phyloP scores from a whole-genome alignment of 768 basidiomycete genomes.

The Leucogyrophana mollusca region DNA sequence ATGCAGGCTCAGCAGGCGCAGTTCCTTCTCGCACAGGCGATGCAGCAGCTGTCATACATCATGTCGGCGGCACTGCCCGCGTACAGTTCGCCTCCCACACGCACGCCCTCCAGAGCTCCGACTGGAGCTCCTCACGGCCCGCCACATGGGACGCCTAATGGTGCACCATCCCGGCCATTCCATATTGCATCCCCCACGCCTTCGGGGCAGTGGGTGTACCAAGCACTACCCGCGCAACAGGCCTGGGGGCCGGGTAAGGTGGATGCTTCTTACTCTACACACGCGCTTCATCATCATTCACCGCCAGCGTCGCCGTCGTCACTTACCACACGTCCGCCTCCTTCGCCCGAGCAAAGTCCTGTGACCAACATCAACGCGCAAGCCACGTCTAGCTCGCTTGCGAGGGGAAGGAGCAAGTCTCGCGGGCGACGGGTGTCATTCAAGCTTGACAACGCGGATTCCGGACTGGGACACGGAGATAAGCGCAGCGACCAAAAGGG shows the following conservation, averaged over 20 bases:
- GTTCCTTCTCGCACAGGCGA: conserved; percentile 36
- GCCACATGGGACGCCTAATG: conserved; percentile 7
- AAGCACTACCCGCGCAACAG: too few relatives aligned
- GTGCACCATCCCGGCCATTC: conserved; percentile 12
- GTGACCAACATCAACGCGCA: conserved; percentile 31
- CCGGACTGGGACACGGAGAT: conserved; percentile 4
- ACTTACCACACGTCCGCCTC: conserved; percentile 48
- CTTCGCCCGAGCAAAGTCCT: conserved; percentile 40
- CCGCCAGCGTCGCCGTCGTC: conserved; percentile 46
- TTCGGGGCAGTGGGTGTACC: too few relatives aligned
- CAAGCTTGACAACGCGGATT: conserved; percentile 33
- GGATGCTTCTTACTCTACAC: too few relatives aligned
- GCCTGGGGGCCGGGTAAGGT: too few relatives aligned
- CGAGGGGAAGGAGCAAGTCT: conserved; percentile 51
- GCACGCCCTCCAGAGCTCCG: conserved; percentile 1
- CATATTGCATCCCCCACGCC: conserved; percentile 17
- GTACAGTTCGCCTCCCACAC: conserved; percentile 9
- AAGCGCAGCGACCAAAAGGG: conserved; percentile 12
- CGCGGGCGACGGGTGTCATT: conserved; percentile 60
- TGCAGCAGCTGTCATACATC: conserved; percentile 40
- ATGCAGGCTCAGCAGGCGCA: conserved; percentile 36
- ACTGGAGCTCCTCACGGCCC: conserved; percentile 15
- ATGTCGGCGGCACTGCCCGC: conserved; percentile 29
- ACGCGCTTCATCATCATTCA: too few relatives aligned
- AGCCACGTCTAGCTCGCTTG: too few relatives aligned